These are phyloP conservation scores for Cytospora paraplurivora DNA, from an alignment of 2,329 filamentous ascomycete species.

Conservation along the genomic window DNA sequence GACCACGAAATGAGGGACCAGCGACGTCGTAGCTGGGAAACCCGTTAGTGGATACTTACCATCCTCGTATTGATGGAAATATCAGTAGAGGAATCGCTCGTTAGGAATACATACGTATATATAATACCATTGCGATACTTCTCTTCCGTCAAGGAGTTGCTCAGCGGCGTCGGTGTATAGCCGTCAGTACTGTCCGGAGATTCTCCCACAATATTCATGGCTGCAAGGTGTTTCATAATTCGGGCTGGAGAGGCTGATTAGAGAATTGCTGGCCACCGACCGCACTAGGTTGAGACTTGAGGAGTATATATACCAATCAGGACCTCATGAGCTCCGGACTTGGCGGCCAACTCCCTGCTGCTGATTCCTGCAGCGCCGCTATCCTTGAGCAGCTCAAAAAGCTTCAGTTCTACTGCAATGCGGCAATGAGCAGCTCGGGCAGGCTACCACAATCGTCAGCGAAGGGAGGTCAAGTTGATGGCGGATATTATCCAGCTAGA, in stretches of 20 bases:
- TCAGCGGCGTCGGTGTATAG: conserved; percentile 37
- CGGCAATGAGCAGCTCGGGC: conserved; percentile 41
- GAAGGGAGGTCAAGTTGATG: neutral
- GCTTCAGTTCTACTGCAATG: conserved; percentile 39
- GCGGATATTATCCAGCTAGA: neutral
- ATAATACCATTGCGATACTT: conserved; percentile 41
- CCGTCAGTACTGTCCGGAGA: conserved; percentile 29
- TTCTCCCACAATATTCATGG: conserved; percentile 41
- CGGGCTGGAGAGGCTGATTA: conserved; percentile 29
- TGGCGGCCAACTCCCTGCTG: conserved; percentile 34
- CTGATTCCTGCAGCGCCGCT: conserved; percentile 34
- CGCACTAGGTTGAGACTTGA: neutral
- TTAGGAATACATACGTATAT: conserved; percentile 25
- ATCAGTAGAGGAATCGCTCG: neutral
- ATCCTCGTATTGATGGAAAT: neutral
- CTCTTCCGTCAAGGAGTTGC: conserved; percentile 39
- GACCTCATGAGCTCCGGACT: conserved; percentile 35
- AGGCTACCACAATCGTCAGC: conserved; percentile 32
- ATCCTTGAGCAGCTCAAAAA: conserved; percentile 38
- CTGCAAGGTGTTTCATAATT: conserved; percentile 41
- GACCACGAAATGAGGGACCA: conserved; percentile 38
- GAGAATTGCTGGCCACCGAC: neutral
- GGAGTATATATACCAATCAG: conserved; percentile 27
- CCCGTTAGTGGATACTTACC: neutral
- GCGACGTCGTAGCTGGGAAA: conserved; percentile 41